A percentile compares a stretch with the other conserved stretches of the same genome.
phyloP scores from a whole-genome alignment of 495 filamentous ascomycete genomes.

The Xylaria venustula region DNA sequence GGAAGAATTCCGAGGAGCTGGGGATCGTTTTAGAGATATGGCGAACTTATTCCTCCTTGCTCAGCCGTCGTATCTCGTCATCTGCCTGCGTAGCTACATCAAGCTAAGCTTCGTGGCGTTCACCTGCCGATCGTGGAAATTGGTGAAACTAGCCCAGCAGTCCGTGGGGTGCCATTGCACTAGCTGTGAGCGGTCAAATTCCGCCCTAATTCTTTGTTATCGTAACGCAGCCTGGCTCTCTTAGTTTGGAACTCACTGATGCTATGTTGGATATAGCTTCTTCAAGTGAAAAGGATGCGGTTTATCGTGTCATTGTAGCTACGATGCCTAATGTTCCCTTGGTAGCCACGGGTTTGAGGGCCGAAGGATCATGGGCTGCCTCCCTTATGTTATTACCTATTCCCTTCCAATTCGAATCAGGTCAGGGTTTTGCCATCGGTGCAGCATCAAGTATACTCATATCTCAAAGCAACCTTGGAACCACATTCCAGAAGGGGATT shows the following conservation, averaged over 20 bases:
- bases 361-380: no score
- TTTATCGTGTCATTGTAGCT: no score
- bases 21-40: background rate
- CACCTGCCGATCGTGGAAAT: constrained; percentile 11
- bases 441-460: no score
- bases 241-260: no score
- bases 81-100: background rate
- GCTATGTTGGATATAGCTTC: no score
- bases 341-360: no score
- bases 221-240: background rate
- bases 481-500: background rate
- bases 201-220: background rate
- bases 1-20: background rate
- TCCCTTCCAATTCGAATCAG: no score
- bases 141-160: background rate
- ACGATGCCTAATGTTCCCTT: no score
- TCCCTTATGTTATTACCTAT: no score
- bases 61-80: background rate
- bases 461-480: background rate
- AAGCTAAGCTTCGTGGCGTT: background rate
- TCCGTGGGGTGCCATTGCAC: background rate
- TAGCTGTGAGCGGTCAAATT: constrained; percentile 1
- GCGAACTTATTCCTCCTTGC: background rate
- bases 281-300: no score
- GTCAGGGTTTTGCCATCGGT: no score